Evolutionary conservation across 1,139 yeast species (phyloP).

Genomic region (Nakaseomyces sp.): DNA sequence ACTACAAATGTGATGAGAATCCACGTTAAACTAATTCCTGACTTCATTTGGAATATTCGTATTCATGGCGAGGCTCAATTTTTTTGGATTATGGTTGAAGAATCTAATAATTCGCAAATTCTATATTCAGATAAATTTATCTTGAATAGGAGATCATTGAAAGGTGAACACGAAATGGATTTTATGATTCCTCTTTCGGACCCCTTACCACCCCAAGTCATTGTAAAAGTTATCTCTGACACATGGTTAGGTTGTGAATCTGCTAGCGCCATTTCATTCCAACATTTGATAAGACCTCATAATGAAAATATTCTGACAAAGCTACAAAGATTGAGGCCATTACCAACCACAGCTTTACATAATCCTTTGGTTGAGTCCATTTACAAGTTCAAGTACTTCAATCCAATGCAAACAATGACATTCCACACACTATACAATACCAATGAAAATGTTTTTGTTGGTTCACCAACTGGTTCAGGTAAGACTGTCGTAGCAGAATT

Average conservation of each 20-base stretch:
- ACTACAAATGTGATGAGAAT: conserved; percentile 80
- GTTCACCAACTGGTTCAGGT: conserved; percentile 98
- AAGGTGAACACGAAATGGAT: conserved; percentile 62
- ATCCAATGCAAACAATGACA: conserved; percentile 98
- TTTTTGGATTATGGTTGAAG: conserved; percentile 91
- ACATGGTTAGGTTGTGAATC: conserved; percentile 85
- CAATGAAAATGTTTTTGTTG: conserved; percentile 76
- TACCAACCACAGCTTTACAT: conserved; percentile 76
- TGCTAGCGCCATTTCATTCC: conserved; percentile 72
- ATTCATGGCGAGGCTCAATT: conserved; percentile 78
- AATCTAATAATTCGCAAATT: conserved; percentile 63
- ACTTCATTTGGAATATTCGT: conserved; percentile 74
- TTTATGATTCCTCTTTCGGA: conserved; percentile 88
- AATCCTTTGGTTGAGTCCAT: conserved; percentile 58
- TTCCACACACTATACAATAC: conserved; percentile 82
- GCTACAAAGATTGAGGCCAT: conserved; percentile 69
- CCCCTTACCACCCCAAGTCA: conserved; percentile 81
- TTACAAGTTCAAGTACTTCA: conserved; percentile 79
- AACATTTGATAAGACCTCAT: conserved; percentile 80
- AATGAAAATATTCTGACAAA: conserved; percentile 82
- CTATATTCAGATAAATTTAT: conserved; percentile 78
- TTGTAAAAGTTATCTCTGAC: conserved; percentile 73
- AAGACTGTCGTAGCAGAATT: conserved; percentile 95
- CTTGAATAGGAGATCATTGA: conserved; percentile 50
- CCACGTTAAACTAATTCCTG: conserved; percentile 61